These are phyloP conservation scores for Candida ovalis DNA, from an alignment of 805 yeast species.

Conservation along the genomic window DNA sequence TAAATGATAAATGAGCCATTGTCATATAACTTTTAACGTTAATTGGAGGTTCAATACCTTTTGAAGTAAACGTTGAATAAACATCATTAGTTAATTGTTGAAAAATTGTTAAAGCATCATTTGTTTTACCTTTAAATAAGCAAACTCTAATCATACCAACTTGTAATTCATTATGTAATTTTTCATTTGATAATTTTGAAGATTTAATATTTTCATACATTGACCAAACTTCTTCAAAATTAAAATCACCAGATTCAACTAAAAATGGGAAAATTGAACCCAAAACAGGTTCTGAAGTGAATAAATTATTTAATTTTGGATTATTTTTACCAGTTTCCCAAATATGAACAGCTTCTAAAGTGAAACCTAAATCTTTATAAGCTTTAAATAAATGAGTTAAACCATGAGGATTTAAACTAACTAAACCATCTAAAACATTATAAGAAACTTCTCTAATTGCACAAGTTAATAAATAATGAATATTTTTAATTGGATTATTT, in stretches of 20 bases:
- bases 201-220: slow-evolving; percentile 42
- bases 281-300: slow-evolving; percentile 61
- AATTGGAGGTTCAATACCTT: slow-evolving; percentile 31
- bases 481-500: slow-evolving; percentile 52
- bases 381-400: slow-evolving; percentile 56
- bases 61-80: slow-evolving; percentile 32
- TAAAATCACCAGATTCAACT: slow-evolving; percentile 53
- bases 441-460: slow-evolving; percentile 51
- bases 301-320: slow-evolving; percentile 38
- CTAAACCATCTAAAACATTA: slow-evolving; percentile 42
- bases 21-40: slow-evolving; percentile 51
- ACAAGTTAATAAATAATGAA: slow-evolving; percentile 45
- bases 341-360: slow-evolving; percentile 60
- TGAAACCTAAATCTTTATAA: slow-evolving; percentile 55
- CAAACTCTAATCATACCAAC: slow-evolving; percentile 75
- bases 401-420: slow-evolving; percentile 48
- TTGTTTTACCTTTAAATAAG: slow-evolving; percentile 57
- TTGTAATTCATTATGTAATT: slow-evolving; percentile 45
- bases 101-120: slow-evolving; percentile 62
- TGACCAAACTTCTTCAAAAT: slow-evolving; percentile 56
- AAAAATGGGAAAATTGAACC: slow-evolving; percentile 67
- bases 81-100: slow-evolving; percentile 54
- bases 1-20: slow-evolving; percentile 72
- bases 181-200: slow-evolving; percentile 30
- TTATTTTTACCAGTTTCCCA: slow-evolving; percentile 65